Base-by-base conservation (phyloP, 306 rosid genomes). In the Arachis stenosperma region DNA sequence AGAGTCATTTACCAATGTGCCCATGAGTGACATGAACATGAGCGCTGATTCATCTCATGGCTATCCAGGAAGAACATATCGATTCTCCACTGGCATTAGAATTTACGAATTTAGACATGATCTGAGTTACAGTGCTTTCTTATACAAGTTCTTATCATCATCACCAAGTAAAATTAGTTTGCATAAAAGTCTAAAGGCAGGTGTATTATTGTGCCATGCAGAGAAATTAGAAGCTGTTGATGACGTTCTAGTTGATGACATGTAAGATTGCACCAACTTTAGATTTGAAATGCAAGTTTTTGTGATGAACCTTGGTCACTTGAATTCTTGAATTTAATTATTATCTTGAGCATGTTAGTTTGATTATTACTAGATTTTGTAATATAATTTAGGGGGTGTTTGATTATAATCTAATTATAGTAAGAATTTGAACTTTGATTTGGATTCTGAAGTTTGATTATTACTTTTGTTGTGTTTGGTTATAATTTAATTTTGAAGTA, bases 21-120 rank as follows among this genome's bases (percentile, higher is more conserved):
- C 93, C 47, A 93, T 93, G 98, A 85, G 27, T 42, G 94, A 93
- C 70, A 93, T 90, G 98, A 76, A 80, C 72, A 90, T 93, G 97
- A 84, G 96, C 46, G 85, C 98, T 17, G 85, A 93, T 81, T 88
- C 90, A 70, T 79, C 97, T 4, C 88, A 85, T 1, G 90, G 89
- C 70, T 90, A 90, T 74, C 98, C 97, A 0, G 97, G 98, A 79
- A 86, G 98, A 78, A 90, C 98, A 40, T 91, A 93, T 83, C 79
- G 94, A n/a, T 93, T 93, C 67, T 90, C 86, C 76, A 89, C 89
- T 2, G 97, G 98, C 62, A 70, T 73, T 27, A 84, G 85, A 73
- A 15, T 90, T 17, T 93, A 93, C 39, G 89, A 87, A 65, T 93
- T 93, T 63, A 96, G 98, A 5, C 86, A 93, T 6, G 98, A 97